A percentile compares a stretch with the other conserved stretches of the same genome.
Conservation (phyloP, 257 asterid genomes). For the Mentha longifolia region DNA sequence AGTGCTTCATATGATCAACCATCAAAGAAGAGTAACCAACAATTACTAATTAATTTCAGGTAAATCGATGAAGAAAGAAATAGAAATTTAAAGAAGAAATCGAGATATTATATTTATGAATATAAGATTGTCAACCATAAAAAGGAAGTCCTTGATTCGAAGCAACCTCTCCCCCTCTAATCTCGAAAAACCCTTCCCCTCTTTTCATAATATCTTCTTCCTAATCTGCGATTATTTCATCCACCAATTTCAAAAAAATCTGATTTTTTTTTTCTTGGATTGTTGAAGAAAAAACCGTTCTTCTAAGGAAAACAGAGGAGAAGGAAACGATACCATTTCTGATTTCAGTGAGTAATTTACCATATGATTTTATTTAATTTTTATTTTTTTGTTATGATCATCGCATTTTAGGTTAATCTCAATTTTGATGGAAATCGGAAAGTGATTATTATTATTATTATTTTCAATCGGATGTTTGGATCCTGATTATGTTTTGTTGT, state of each 20-base stretch:
- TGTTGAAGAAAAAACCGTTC: conserved; percentile 36
- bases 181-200: conserved; percentile 32
- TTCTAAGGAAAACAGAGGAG: conserved; percentile 22
- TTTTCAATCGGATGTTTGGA: not conserved
- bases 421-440: too few species aligned
- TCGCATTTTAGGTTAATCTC: too few species aligned
- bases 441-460: too few species aligned
- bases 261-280: not conserved
- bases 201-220: conserved; percentile 19
- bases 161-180: conserved; percentile 19
- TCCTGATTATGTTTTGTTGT: not conserved
- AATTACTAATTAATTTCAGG: not conserved
- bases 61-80: not conserved
- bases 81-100: too few species aligned
- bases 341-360: conserved; percentile 35
- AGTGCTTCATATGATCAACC: not conserved
- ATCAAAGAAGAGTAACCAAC: not conserved
- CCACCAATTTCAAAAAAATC: conserved; percentile 1
- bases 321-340: conserved; percentile 21
- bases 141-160: conserved; percentile 9
- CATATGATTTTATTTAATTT: too few species aligned
- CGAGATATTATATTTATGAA: not conserved
- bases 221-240: conserved; percentile 12
- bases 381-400: not conserved
- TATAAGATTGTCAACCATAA: conserved; percentile 5